phyloP scores from a whole-genome alignment of 768 basidiomycete species.

The Boletus rubescentipes region DNA sequence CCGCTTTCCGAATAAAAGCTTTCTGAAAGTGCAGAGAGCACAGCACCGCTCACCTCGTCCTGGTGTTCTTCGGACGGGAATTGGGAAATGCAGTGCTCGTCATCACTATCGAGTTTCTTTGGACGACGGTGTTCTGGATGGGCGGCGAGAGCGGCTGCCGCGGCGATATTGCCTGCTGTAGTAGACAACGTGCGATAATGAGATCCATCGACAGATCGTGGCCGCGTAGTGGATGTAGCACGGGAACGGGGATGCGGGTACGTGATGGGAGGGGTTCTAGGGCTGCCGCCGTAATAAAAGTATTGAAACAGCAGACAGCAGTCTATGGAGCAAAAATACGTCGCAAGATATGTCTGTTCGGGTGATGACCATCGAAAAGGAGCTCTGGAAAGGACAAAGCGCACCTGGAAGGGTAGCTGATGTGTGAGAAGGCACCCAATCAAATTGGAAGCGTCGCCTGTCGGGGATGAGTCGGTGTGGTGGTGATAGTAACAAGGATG shows the following conservation, averaged over 20 bases:
- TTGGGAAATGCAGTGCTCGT: slow-evolving; percentile 17
- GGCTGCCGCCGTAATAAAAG: slow-evolving; percentile 61
- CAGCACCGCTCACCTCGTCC: slow-evolving; percentile 52
- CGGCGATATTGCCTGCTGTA: slow-evolving; percentile 71
- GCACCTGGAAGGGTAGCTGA: slow-evolving; percentile 93
- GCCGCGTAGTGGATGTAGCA: slow-evolving; percentile 44
- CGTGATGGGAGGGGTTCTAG: slow-evolving; percentile 34
- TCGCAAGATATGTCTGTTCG: slow-evolving; percentile 80
- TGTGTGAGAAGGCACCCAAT: slow-evolving; percentile 88
- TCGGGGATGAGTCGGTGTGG: background rate
- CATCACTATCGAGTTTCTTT: slow-evolving; percentile 29
- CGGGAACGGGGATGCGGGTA: slow-evolving; percentile 43
- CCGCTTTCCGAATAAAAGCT: slow-evolving; percentile 78
- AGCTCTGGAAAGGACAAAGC: slow-evolving; percentile 17
- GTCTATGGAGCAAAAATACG: slow-evolving; percentile 89
- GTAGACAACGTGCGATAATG: slow-evolving; percentile 69
- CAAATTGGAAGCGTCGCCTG: slow-evolving; percentile 92
- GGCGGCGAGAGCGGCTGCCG: slow-evolving; percentile 67
- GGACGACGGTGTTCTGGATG: slow-evolving; percentile 36
- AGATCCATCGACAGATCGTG: slow-evolving; percentile 53
- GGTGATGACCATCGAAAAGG: slow-evolving; percentile 7
- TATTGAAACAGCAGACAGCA: slow-evolving; percentile 74
- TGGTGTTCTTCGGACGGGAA: slow-evolving; percentile 24
- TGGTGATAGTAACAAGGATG: background rate
- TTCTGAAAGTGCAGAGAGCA: slow-evolving; percentile 59